A percentile compares a stretch with the other conserved stretches of the same genome.
These are phyloP conservation scores for Wallacemonas collosoma DNA, from an alignment of 208 protist genomes.

Conservation along the genomic window DNA sequence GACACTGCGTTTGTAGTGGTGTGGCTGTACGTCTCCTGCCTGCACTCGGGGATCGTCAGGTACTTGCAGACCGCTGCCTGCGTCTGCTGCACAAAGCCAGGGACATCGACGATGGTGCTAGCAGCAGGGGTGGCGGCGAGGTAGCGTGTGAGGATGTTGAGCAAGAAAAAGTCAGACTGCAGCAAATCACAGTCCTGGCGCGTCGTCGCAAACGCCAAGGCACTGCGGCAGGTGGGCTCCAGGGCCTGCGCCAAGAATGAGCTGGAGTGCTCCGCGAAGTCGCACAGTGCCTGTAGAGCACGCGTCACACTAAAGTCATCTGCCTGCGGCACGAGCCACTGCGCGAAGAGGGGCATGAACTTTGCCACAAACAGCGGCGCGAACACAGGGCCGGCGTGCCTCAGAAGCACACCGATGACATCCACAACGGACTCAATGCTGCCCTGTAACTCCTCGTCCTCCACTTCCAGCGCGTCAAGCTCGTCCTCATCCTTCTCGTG, in stretches of 20 bases:
- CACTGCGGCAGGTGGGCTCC: slow-evolving; percentile 45
- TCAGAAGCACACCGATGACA: slow-evolving; percentile 71
- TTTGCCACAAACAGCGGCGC: slow-evolving; percentile 56
- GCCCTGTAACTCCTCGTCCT: slow-evolving; percentile 72
- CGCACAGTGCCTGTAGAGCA: slow-evolving; percentile 61
- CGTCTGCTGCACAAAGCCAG: slow-evolving; percentile 52
- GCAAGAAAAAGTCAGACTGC: slow-evolving; percentile 75
- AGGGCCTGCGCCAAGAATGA: slow-evolving; percentile 53
- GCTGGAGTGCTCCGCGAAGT: slow-evolving; percentile 75
- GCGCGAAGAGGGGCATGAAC: slow-evolving; percentile 69
- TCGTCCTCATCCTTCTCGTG: slow-evolving; percentile 88
- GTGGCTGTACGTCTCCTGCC: slow-evolving; percentile 44
- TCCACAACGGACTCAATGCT: slow-evolving; percentile 62
- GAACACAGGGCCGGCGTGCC: slow-evolving; percentile 64
- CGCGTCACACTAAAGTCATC: slow-evolving; percentile 72
- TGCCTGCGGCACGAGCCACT: slow-evolving; percentile 53
- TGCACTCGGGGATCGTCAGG: slow-evolving; percentile 30
- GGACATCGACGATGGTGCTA: slow-evolving; percentile 30
- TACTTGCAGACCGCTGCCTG: slow-evolving; percentile 45
- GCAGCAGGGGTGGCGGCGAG: slow-evolving; percentile 33
- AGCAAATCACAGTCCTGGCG: slow-evolving; percentile 55
- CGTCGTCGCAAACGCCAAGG: slow-evolving; percentile 45
- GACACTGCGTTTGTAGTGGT: slow-evolving; percentile 79
- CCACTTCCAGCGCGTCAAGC: slow-evolving; percentile 68
- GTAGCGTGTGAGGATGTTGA: slow-evolving; percentile 73